These are phyloP conservation scores for Gnomoniopsis sp. DNA, from an alignment of 2,329 filamentous ascomycete species.

Conservation along the genomic window DNA sequence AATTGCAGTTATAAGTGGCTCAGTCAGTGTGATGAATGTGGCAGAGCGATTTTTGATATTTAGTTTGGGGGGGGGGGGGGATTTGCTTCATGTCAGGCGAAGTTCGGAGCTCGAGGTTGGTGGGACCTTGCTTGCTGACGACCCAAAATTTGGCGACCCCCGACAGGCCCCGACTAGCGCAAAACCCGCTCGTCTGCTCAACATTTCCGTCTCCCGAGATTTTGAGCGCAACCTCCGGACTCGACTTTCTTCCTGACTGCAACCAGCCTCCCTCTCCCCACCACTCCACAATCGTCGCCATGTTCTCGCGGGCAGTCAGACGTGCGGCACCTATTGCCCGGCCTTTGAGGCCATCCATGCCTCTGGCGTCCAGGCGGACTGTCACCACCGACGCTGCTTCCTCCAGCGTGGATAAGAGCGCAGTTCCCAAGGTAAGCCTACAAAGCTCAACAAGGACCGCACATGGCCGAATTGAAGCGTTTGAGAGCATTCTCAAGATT, in stretches of 20 bases:
- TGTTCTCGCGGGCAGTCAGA: slow-evolving; percentile 71
- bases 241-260: slow-evolving; percentile 4
- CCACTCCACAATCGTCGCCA: slow-evolving; percentile 33
- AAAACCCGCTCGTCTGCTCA: slow-evolving; percentile 12
- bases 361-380: slow-evolving; percentile 57
- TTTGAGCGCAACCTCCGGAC: slow-evolving; percentile 14
- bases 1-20: no score
- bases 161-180: background rate
- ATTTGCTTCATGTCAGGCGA: background rate
- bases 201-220: slow-evolving; percentile 20
- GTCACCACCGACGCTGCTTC: slow-evolving; percentile 96
- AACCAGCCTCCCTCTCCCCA: slow-evolving; percentile 1
- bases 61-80: slow-evolving; percentile 2
- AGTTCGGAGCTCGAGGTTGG: background rate
- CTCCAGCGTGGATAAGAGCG: slow-evolving; percentile 77
- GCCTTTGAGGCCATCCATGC: slow-evolving; percentile 31
- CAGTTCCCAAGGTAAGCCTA: slow-evolving; percentile 47
- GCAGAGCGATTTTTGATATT: no score
- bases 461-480: background rate
- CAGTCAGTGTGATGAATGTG: no score
- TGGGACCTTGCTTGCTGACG: background rate
- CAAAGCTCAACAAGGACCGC: slow-evolving; percentile 8
- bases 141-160: slow-evolving; percentile 7
- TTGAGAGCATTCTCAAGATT: background rate
- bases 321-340: slow-evolving; percentile 49